Evolutionary conservation across 352 stramenopile species (phyloP).

Genomic region (Phytophthora tubulina): DNA sequence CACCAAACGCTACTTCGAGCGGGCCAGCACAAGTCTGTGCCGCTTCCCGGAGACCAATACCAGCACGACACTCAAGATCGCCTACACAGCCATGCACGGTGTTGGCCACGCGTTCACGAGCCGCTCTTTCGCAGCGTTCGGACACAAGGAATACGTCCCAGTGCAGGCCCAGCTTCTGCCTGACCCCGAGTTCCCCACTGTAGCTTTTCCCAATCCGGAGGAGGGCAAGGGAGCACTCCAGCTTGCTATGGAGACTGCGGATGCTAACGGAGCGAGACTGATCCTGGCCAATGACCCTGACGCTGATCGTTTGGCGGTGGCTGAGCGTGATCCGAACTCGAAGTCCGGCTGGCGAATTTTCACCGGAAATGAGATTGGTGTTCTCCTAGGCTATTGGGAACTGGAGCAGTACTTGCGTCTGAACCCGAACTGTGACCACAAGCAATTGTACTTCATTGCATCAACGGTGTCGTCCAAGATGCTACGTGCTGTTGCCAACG

Average conservation of each 20-base stretch:
- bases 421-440: slow-evolving; percentile 64
- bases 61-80: slow-evolving; percentile 77
- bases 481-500: slow-evolving; percentile 91
- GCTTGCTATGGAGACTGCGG: slow-evolving; percentile 92
- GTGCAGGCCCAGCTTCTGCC: slow-evolving; percentile 92
- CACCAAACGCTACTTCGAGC: slow-evolving; percentile 75
- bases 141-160: slow-evolving; percentile 83
- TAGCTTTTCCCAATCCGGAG: slow-evolving; percentile 98
- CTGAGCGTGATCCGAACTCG: slow-evolving; percentile 83
- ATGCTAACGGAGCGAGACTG: slow-evolving; percentile 74
- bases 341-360: slow-evolving; percentile 95
- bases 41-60: slow-evolving; percentile 77
- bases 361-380: slow-evolving; percentile 98
- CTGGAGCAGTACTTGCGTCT: slow-evolving; percentile 72
- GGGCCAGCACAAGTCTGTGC: slow-evolving; percentile 60
- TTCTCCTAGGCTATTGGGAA: slow-evolving; percentile 95
- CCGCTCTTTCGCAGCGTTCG: slow-evolving; percentile 93
- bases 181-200: slow-evolving; percentile 97
- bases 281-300: slow-evolving; percentile 99
- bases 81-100: slow-evolving; percentile 99
- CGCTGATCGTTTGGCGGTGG: slow-evolving; percentile 97
- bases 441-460: slow-evolving; percentile 91
- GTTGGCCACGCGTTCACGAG: slow-evolving; percentile 95
- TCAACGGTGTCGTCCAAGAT: slow-evolving; percentile 98
- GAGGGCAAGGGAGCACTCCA: slow-evolving; percentile 97